A percentile compares a stretch with the other conserved stretches of the same genome.
phyloP scores from a whole-genome alignment of 2,329 filamentous ascomycete genomes.

The Colletotrichum tropicale region DNA sequence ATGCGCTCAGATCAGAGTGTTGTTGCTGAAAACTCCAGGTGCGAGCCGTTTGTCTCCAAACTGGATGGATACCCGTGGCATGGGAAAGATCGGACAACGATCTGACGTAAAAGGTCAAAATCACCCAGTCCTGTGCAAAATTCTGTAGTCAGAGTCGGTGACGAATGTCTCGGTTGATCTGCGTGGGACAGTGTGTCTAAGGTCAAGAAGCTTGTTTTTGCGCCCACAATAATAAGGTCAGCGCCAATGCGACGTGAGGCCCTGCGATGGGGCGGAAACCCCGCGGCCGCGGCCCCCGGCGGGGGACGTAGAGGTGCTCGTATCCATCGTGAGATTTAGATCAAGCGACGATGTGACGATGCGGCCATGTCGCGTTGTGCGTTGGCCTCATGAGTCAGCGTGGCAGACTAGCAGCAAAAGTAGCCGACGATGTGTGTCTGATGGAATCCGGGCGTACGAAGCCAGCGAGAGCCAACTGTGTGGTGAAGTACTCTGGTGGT shows the following conservation, averaged over 20 bases:
- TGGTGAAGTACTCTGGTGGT: neutral
- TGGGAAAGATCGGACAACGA: neutral
- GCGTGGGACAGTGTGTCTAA: neutral
- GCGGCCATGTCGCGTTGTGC: neutral
- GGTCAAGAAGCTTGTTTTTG: neutral
- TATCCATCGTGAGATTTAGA: constrained; percentile 1
- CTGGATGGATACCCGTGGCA: neutral
- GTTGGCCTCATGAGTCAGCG: neutral
- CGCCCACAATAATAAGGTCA: neutral
- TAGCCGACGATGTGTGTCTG: neutral
- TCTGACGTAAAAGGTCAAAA: neutral
- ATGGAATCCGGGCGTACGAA: neutral
- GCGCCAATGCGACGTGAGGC: neutral
- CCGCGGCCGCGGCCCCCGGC: neutral
- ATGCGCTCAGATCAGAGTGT: neutral
- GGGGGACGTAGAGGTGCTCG: neutral
- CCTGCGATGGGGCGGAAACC: neutral
- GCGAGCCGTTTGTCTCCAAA: neutral
- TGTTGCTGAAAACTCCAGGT: neutral
- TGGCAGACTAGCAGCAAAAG: neutral
- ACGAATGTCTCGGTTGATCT: neutral
- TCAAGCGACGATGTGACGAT: constrained; percentile 7
- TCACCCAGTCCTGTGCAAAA: neutral
- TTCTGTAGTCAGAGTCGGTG: neutral
- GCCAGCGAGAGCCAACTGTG: neutral